Evolutionary conservation across 148 eudicot genomes (phyloP).

Genomic region (Dianthus caryophyllus): DNA sequence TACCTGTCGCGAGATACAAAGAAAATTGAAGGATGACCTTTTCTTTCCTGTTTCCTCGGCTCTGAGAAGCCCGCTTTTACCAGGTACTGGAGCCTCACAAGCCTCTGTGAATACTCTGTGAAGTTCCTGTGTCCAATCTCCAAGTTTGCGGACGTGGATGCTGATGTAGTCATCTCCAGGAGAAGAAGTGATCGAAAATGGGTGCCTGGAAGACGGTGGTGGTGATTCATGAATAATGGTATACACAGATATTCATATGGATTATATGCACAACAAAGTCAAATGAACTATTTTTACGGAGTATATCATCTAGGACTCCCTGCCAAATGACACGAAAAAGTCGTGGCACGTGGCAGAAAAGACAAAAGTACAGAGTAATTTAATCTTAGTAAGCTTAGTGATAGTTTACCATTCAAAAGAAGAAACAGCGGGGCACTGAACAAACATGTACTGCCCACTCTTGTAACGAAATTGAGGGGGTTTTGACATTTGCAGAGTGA

Average conservation of each 20-base stretch:
- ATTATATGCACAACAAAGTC: too few relatives aligned
- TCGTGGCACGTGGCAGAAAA: neutral
- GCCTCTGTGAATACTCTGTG: slow-evolving; percentile 57
- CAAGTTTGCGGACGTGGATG: slow-evolving; percentile 77
- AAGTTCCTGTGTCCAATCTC: slow-evolving; percentile 91
- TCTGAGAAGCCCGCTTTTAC: slow-evolving; percentile 83
- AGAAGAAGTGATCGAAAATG: slow-evolving; percentile 98
- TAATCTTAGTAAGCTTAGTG: neutral
- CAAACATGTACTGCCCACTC: slow-evolving; percentile 98
- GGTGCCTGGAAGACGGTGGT: slow-evolving; percentile 62
- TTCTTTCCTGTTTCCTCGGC: slow-evolving; percentile 65
- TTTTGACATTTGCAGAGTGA: slow-evolving; percentile 89
- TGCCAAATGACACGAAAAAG: neutral
- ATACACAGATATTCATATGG: neutral
- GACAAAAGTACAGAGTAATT: neutral
- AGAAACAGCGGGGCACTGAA: slow-evolving; percentile 93
- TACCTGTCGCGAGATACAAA: neutral
- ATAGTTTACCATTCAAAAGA: slow-evolving; percentile 80
- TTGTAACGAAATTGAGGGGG: slow-evolving; percentile 79
- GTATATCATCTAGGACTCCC: too few relatives aligned
- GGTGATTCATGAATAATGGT: neutral
- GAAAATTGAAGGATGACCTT: slow-evolving; percentile 37
- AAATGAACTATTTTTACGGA: too few relatives aligned
- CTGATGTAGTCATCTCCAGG: slow-evolving; percentile 88
- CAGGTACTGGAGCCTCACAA: slow-evolving; percentile 59